Evolutionary conservation across 179 eudicot species (phyloP), one percentile per base, ranked within the genome.

Genomic region (Camellia oleifera): DNA sequence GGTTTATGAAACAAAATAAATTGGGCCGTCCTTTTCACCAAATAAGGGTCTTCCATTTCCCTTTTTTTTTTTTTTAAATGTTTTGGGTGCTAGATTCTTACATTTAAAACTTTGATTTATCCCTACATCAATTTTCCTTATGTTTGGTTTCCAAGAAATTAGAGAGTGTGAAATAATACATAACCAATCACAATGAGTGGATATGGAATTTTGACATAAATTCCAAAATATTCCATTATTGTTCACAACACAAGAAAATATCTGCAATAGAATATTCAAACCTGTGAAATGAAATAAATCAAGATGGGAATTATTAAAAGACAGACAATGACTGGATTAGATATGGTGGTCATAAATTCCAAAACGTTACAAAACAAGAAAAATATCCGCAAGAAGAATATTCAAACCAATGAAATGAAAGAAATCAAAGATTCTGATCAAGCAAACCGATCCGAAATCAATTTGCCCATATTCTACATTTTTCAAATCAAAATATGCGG

Each of bases 401-500:
- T 26, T 26, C 32, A 26, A 26, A 26, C 32, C 32, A 26, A 26
- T 26, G 32, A 26, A 26, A 26, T 26, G 32, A 26, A 26, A 26
- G 32, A 26, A 26, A 26, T 26, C 32, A 26, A 26, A 26, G 32
- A 26, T 26, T 26, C 57, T 50, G 56, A 61, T 53, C 82, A 17
- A 52, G 5, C 54, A 64, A n/a, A 57, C 64, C 45, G 26, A 4
- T 42, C 4, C 6, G n/a, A 32, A n/a, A 40, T 14, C 50, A 68
- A 68, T 40, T 40, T 40, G 17, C 69, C 50, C 7, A 68, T 32
- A 40, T 68, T 40, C 11, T 40, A 13, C 8, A 83, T 48, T 83
- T 80, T 82, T 82, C 82, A 84, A 50, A 67, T 63, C 10, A 63
- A 42, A 26, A 83, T 79, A 84, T 74, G 57, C 72, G 76, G 60